Evolutionary conservation across 108 stramenopile species (phyloP).

Genomic region (Nitzschia palea): DNA sequence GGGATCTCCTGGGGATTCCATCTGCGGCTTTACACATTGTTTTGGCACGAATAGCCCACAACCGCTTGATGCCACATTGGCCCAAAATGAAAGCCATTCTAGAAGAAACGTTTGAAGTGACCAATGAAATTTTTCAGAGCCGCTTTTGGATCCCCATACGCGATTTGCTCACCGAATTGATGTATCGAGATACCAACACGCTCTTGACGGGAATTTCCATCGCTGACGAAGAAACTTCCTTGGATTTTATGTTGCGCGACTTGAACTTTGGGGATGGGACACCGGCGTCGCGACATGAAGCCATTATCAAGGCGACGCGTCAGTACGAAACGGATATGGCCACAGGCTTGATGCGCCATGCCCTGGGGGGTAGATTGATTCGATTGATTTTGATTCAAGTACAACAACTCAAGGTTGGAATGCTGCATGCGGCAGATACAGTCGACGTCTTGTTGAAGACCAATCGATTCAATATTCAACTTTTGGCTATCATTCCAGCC

Average conservation of each 20-base stretch:
- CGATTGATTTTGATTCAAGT: constrained; percentile 79
- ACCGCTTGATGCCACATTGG: constrained; percentile 48
- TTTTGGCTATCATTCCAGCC: constrained; percentile 75
- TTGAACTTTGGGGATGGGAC: constrained; percentile 81
- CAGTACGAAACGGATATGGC: constrained; percentile 69
- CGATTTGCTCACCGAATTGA: constrained; percentile 61
- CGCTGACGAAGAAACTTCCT: constrained; percentile 58
- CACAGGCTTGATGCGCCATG: constrained; percentile 53
- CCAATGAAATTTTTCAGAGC: constrained; percentile 53
- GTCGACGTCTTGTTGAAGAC: constrained; percentile 73
- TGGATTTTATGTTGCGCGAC: constrained; percentile 81
- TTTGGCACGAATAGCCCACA: constrained; percentile 51
- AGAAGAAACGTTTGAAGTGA: constrained; percentile 31
- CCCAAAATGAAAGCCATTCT: constrained; percentile 42
- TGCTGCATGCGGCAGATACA: constrained; percentile 71
- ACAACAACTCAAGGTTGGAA: constrained; percentile 79
- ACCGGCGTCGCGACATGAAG: constrained; percentile 40
- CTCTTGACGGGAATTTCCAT: constrained; percentile 60
- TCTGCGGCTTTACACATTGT: constrained; percentile 51
- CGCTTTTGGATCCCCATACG: constrained; percentile 71
- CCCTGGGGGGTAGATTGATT: constrained; percentile 55
- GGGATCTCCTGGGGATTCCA: constrained; percentile 71
- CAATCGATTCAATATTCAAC: constrained; percentile 74
- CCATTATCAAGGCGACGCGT: constrained; percentile 55
- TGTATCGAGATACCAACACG: constrained; percentile 43